These are phyloP conservation scores for Neopestalotiopsis rosae DNA, from an alignment of 2,329 filamentous ascomycete species.

Conservation along the genomic window DNA sequence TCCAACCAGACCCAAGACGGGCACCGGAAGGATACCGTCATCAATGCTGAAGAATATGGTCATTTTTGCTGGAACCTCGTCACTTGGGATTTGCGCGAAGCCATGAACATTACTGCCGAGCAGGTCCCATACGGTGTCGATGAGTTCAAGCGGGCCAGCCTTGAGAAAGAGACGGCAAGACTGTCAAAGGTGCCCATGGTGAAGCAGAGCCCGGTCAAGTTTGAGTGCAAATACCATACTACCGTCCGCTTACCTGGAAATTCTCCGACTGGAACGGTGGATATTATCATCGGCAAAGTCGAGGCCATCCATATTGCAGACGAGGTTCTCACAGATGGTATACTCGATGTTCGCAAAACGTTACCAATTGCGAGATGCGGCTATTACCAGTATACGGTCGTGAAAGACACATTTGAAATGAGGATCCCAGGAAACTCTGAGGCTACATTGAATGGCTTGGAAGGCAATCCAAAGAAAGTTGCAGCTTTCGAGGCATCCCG, in stretches of 20 bases:
- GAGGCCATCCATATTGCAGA: conserved; percentile 63
- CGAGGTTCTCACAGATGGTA: conserved; percentile 56
- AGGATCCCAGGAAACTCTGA: conserved; percentile 45
- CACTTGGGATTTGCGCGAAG: conserved; percentile 59
- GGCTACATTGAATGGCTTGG: conserved; percentile 7
- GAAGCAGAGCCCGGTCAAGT: conserved; percentile 55
- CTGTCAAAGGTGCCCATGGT: conserved; percentile 53
- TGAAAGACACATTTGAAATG: conserved; percentile 65
- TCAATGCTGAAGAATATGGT: conserved; percentile 60
- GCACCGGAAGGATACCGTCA: conserved; percentile 59
- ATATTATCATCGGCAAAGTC: conserved; percentile 62
- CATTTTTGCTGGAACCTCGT: conserved; percentile 65
- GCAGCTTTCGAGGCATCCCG: neutral
- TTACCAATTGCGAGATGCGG: conserved; percentile 64
- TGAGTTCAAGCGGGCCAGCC: conserved; percentile 55
- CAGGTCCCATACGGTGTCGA: conserved; percentile 54
- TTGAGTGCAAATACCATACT: conserved; percentile 62
- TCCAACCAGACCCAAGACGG: conserved; percentile 57
- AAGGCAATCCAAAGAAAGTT: neutral
- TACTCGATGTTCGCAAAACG: conserved; percentile 60
- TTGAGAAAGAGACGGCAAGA: conserved; percentile 50
- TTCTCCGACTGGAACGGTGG: conserved; percentile 60
- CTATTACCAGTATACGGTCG: conserved; percentile 64
- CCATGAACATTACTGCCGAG: conserved; percentile 61
- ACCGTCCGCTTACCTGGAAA: conserved; percentile 61